Conservation (phyloP, 2,329 filamentous ascomycete species). For the Blastomyces percursus region DNA sequence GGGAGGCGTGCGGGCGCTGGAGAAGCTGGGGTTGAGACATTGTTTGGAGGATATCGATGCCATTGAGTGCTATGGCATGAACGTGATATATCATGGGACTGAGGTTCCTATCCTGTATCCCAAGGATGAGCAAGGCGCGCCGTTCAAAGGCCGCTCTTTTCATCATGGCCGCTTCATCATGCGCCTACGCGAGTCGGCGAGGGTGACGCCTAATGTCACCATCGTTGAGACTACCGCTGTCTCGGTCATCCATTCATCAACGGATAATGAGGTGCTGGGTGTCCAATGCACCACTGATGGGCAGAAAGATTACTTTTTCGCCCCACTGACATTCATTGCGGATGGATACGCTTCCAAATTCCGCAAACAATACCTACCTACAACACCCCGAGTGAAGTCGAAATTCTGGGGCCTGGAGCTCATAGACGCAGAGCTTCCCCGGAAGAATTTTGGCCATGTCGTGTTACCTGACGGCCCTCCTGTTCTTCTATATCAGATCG, state of each 20-base stretch:
- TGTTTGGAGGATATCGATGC: constrained; percentile 86
- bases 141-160: constrained; percentile 66
- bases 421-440: constrained; percentile 71
- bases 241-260: constrained; percentile 59
- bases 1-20: constrained; percentile 71
- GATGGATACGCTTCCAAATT: constrained; percentile 93
- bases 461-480: constrained; percentile 68
- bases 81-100: constrained; percentile 69
- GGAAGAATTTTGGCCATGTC: constrained; percentile 71
- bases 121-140: constrained; percentile 38
- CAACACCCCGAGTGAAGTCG: constrained; percentile 59
- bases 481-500: constrained; percentile 92
- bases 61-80: constrained; percentile 71
- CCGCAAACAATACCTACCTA: constrained; percentile 63
- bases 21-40: constrained; percentile 65
- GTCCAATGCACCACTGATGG: constrained; percentile 63
- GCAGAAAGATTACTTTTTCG: constrained; percentile 70
- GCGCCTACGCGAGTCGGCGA: constrained; percentile 64
- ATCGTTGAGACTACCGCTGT: constrained; percentile 83
- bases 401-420: constrained; percentile 93
- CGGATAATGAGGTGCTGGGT: constrained; percentile 64
- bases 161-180: constrained; percentile 92
- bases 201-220: constrained; percentile 68
- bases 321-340: constrained; percentile 72
- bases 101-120: constrained; percentile 73